Base-by-base conservation (phyloP, 805 yeast species). In the Clavispora vitiphila region DNA sequence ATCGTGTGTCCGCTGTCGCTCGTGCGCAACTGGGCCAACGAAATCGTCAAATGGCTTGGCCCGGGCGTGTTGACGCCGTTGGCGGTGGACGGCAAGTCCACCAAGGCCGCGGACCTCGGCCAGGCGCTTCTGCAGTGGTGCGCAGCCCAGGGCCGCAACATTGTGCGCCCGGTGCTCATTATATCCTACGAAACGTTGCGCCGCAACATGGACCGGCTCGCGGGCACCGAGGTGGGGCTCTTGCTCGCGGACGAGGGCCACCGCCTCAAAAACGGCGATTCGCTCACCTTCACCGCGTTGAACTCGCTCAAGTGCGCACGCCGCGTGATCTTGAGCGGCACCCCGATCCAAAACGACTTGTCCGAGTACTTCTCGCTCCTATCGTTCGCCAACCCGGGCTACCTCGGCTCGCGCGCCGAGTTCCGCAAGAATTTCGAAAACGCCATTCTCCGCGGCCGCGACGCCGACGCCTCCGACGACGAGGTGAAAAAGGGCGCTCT, bases 11-110 rank as follows among this genome's bases (percentile, higher is more conserved):
- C 99, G 1, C 87, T 96, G 0, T 85, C 96, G 8, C 69, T 91
- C 52, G 99, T 91, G 23, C 75, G 88, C 43, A 91, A 91, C 56
- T 91, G 99, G 99, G 98, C 98, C 1, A 91, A 93, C 58, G 99
- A 91, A 64, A 78, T 91, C 39, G 78, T 80, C 30, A 91, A 91
- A 62, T 91, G 99, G 99, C 71, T 91, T 16, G 99, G 99, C 0
- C 85, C 83, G 50, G 96, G 93, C n/a, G 79, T 86, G 0, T 58
- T 91, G 7, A 81, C 93, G 2, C 93, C 97, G 0, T 67, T 93
- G 40, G 96, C 97, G 0, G 81, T 87, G 11, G 98, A 93, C 59
- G 99, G 99, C 9, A 90, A 89, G 57, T 72, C 81, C 29, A 83
- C 86, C 8, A 86, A 86, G 49, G 70, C 83, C 3, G 64, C 76